Base-by-base conservation (phyloP, 768 basidiomycete genomes). In the Dictyophora rubrovolvata region DNA sequence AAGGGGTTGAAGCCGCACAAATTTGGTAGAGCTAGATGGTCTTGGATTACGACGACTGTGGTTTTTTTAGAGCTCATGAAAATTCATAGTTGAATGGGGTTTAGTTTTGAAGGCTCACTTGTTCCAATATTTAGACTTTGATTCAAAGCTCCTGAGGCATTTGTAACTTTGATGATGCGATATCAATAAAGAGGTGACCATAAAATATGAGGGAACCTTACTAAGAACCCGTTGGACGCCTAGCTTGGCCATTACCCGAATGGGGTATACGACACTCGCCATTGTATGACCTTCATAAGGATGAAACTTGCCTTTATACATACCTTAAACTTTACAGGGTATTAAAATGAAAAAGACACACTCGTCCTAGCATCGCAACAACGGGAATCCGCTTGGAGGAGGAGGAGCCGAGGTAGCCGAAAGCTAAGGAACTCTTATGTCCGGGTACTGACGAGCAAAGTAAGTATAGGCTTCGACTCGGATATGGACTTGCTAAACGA, bases 351-450 rank as follows among this genome's bases (percentile, higher is more conserved):
- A 6, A 11, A 10, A 23, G 17, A 48, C 81, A 56, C 65, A 89
- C 89, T 68, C 93, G 76, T 60, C 92, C 92, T 33, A 94, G 83
- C 87, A 93, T 93, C 10, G 86, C 89, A 2, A 94, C 89, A 11
- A 89, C 91, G 0, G 93, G 87, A 0, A 87, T 78, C n/a, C 80
- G 79, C 18, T 53, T 59, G 54, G 77, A 72, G 5, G 75, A 72
- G 5, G 75, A 78, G 33, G 69, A 66, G 0, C 89, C 87, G 65
- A 93, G 75, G 22, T 83, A 69, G 6, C 92, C 92, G 70, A 94
- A 93, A 0, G 89, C 89, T 20, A 94, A 74, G 8, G 79, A 72
- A 60, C 88, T 90, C 70, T 82, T 81, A 65, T 94, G 93, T 23
- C 93, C 92, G n/a, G 70, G 72, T 21, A 93, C 92, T 90, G 63